These are phyloP conservation scores for Aspergillus hancockii DNA, from an alignment of 495 filamentous ascomycete species.

Conservation along the genomic window DNA sequence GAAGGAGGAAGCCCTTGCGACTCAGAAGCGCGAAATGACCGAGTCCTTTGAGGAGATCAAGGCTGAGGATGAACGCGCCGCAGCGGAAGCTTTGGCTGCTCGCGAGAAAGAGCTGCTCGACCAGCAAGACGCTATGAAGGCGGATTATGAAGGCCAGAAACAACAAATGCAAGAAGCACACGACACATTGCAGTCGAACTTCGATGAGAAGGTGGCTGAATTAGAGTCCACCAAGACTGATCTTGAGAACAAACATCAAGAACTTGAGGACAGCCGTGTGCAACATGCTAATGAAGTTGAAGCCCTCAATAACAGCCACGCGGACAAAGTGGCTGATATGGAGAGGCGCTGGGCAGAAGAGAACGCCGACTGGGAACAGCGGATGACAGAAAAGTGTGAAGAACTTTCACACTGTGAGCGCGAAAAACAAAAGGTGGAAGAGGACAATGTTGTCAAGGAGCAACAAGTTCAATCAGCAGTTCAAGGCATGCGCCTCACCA, in stretches of 20 bases:
- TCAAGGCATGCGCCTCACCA: slow-evolving; percentile 52
- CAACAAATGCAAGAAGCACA: slow-evolving; percentile 43
- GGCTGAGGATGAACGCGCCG: slow-evolving; percentile 48
- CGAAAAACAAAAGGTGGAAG: slow-evolving; percentile 51
- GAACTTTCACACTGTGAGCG: slow-evolving; percentile 40
- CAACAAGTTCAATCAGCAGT: slow-evolving; percentile 49
- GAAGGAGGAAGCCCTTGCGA: slow-evolving; percentile 37
- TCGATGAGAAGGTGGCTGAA: slow-evolving; percentile 36
- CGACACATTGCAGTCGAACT: slow-evolving; percentile 36
- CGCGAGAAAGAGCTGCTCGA: slow-evolving; percentile 42
- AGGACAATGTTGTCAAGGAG: slow-evolving; percentile 50
- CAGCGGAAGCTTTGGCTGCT: slow-evolving; percentile 37
- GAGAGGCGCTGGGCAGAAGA: slow-evolving; percentile 42
- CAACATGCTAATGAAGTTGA: slow-evolving; percentile 37
- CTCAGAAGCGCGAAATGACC: slow-evolving; percentile 47
- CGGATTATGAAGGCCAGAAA: slow-evolving; percentile 48
- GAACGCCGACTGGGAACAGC: slow-evolving; percentile 33
- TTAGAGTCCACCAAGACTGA: slow-evolving; percentile 25
- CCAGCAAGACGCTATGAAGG: slow-evolving; percentile 38
- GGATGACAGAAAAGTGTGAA: slow-evolving; percentile 40
- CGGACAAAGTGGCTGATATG: slow-evolving; percentile 40
- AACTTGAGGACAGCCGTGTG: slow-evolving; percentile 31
- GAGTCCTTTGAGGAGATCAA: slow-evolving; percentile 51
- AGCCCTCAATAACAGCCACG: slow-evolving; percentile 24
- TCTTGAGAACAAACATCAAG: slow-evolving; percentile 31